Base-by-base conservation (phyloP, 1,139 yeast genomes). In the Suhomyces panamericanus region DNA sequence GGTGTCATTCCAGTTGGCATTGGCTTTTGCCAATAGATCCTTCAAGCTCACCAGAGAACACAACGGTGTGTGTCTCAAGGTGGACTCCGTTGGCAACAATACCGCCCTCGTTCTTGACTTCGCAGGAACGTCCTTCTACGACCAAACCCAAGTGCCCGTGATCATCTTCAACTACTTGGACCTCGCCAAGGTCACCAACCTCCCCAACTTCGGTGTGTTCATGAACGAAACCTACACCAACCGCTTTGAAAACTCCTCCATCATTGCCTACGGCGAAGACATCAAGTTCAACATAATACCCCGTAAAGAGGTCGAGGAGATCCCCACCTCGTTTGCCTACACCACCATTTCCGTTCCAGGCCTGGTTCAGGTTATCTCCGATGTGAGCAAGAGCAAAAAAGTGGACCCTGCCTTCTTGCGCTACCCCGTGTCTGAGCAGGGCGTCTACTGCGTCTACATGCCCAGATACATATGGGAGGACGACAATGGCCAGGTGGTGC, bases 131-230 rank as follows among this genome's bases (percentile, higher is more conserved):
- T 32, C 16, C 8, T 16, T 35, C 28, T 41, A 38, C 40, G 17
- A 39, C 14, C 34, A 41, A 6, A 49, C 49, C 11, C 44, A 44
- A 24, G 35, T 51, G 14, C 56, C 57, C 3, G 42, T 51, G 27
- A 34, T 52, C 12, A 35, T 53, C n/a, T 53, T 52, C 49, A 44
- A 51, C 42, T 53, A 52, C 46, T 35, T 43, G 41, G 57, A 53
- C 24, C 36, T 52, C 22, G 27, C 27, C 24, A 48, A 46, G 36
- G 42, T 47, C 34, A 30, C 35, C 13, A 52, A 52, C 35, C 27
- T 53, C 34, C 57, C 57, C 32, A 43, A 44, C 39, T 48, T 48
- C 22, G 48, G 42, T 16, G 34, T 32, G 16, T 53, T 52, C 40
- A 35, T 49, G 32, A 44, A 48, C 35, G 38, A 47, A 10, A 41